Evolutionary conservation across 2,329 filamentous ascomycete genomes (phyloP).

Genomic region (Pleomassaria siparia): DNA sequence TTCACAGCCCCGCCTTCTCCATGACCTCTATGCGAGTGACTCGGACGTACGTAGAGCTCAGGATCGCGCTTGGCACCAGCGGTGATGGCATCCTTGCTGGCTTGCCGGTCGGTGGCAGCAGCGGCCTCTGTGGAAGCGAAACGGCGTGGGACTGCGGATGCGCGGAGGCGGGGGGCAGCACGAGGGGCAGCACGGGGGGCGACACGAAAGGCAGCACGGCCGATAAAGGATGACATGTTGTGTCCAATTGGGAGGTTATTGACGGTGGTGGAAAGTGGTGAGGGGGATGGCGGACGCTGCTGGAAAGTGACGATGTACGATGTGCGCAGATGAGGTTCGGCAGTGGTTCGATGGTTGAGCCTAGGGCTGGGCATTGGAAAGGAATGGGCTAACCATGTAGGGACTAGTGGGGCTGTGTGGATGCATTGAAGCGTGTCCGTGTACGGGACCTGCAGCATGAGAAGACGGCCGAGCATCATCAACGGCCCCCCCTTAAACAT

Average conservation of each 20-base stretch:
- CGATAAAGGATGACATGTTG: conserved; percentile 50
- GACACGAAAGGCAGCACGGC: conserved; percentile 50
- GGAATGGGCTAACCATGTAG: neutral
- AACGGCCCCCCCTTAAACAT: conserved; percentile 18
- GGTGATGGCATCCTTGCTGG: conserved; percentile 54
- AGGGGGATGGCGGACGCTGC: conserved; percentile 12
- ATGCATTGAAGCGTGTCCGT: too few species aligned
- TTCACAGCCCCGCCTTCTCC: conserved; percentile 5
- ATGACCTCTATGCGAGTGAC: neutral
- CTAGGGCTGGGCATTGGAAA: neutral
- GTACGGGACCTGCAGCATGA: conserved; percentile 8
- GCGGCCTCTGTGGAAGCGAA: conserved; percentile 38
- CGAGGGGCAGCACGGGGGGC: conserved; percentile 50
- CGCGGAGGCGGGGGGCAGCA: conserved; percentile 49
- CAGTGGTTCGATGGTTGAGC: conserved; percentile 23
- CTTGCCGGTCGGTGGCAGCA: conserved; percentile 50
- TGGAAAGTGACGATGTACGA: conserved; percentile 6
- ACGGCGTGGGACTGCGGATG: conserved; percentile 35
- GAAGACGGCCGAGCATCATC: conserved; percentile 5
- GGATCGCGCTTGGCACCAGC: conserved; percentile 69
- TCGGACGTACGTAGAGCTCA: conserved; percentile 68
- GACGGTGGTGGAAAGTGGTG: conserved; percentile 3
- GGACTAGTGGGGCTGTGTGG: too few species aligned
- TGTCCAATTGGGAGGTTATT: conserved; percentile 19
- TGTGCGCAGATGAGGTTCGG: conserved; percentile 6